phyloP scores from a whole-genome alignment of 768 basidiomycete genomes.

The Rhodotorula taiwanensis region DNA sequence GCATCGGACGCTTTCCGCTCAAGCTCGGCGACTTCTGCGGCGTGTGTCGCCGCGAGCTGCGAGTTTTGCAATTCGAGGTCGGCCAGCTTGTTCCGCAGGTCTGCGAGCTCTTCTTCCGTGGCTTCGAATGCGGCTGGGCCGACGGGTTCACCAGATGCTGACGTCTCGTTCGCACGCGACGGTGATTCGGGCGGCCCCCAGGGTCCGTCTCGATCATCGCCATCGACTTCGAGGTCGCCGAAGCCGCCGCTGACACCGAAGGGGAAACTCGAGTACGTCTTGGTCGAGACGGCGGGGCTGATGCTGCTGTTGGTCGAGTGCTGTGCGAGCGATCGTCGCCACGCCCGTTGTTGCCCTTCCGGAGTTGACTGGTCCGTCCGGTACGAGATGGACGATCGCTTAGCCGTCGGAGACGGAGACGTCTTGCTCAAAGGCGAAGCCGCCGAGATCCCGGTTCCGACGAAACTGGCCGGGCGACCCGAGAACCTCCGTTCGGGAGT shows the following conservation, averaged over 20 bases:
- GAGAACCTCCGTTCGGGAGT: conserved; percentile 20
- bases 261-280: conserved; percentile 22
- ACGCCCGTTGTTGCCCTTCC: conserved; percentile 2
- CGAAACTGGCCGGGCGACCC: conserved; percentile 3
- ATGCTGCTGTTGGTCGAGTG: not conserved
- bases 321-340: not conserved
- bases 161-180: not conserved
- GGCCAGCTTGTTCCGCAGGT: conserved; percentile 29
- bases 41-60: conserved; percentile 23
- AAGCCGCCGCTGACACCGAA: conserved; percentile 28
- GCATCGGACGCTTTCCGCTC: conserved; percentile 34
- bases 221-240: conserved; percentile 31
- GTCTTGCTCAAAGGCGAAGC: not conserved
- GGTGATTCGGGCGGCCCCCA: not conserved
- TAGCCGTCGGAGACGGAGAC: conserved; percentile 1
- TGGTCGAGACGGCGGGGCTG: conserved; percentile 18
- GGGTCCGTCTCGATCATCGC: conserved; percentile 1
- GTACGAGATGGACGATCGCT: conserved; percentile 34
- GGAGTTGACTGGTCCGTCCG: conserved; percentile 12
- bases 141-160: not conserved
- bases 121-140: not conserved
- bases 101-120: conserved; percentile 27
- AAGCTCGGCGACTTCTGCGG: conserved; percentile 33
- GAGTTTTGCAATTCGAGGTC: conserved; percentile 15
- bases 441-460: not conserved